Conservation (phyloP, 2,329 filamentous ascomycete species). For the Calonectria honghensis region DNA sequence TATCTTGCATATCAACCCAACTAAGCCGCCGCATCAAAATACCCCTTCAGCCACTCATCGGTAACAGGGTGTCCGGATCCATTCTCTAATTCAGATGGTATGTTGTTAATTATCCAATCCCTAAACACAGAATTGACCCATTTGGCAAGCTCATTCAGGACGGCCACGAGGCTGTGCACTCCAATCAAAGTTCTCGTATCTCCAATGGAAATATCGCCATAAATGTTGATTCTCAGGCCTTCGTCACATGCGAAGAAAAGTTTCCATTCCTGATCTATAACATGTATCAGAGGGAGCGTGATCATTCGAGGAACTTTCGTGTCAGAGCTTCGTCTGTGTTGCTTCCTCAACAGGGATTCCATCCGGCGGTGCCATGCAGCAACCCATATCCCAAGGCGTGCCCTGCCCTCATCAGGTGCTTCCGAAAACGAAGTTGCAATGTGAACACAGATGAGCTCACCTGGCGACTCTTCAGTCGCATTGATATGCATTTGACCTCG, state of each 20-base stretch:
- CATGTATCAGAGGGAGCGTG: background rate
- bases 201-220: background rate
- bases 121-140: background rate
- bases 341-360: background rate
- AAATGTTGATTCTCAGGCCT: background rate
- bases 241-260: background rate
- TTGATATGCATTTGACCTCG: background rate
- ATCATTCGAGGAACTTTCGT: background rate
- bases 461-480: background rate
- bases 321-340: background rate
- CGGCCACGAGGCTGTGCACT: background rate
- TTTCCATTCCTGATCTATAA: background rate
- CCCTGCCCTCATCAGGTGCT: background rate
- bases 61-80: fast-evolving
- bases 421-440: background rate
- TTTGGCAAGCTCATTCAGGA: background rate
- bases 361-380: background rate
- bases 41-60: background rate
- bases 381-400: background rate
- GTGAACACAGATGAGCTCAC: background rate
- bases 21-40: background rate
- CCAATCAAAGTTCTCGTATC: background rate
- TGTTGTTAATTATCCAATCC: background rate
- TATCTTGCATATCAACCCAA: background rate
- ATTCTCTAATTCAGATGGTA: background rate